Evolutionary conservation across 2,329 filamentous ascomycete species (phyloP).

Genomic region (Dactylellina haptotyla): DNA sequence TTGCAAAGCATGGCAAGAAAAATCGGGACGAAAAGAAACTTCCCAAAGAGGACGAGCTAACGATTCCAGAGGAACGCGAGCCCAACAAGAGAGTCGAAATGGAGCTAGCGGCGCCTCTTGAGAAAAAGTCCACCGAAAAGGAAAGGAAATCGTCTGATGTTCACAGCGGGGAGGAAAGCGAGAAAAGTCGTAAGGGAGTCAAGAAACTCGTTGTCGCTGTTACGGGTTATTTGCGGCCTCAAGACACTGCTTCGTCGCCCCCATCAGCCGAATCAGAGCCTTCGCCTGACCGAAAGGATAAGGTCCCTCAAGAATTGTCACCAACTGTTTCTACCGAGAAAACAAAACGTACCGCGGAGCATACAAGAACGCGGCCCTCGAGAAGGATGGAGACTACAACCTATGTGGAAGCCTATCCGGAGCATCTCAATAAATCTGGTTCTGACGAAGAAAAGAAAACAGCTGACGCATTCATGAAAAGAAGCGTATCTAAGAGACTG

Average conservation of each 20-base stretch:
- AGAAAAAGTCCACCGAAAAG: conserved; percentile 12
- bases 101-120: not conserved
- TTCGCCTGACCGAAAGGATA: conserved; percentile 6
- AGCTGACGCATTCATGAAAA: conserved; percentile 11
- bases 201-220: conserved; percentile 47
- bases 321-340: conserved; percentile 4
- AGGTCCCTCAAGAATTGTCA: conserved; percentile 3
- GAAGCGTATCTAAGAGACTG: conserved; percentile 37
- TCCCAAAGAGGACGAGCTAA: not conserved
- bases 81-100: not conserved
- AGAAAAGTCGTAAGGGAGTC: conserved; percentile 42
- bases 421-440: conserved; percentile 24
- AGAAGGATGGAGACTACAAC: conserved; percentile 26
- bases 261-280: not conserved
- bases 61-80: not conserved
- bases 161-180: conserved; percentile 24
- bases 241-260: conserved; percentile 6
- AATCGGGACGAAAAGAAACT: conserved; percentile 11
- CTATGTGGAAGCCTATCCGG: conserved; percentile 39
- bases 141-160: conserved; percentile 26
- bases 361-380: conserved; percentile 26
- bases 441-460: conserved; percentile 28
- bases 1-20: conserved; percentile 12
- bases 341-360: not conserved
- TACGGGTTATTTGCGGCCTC: conserved; percentile 40